Conservation (phyloP, 495 filamentous ascomycete genomes). For the Xylaria venustula region DNA sequence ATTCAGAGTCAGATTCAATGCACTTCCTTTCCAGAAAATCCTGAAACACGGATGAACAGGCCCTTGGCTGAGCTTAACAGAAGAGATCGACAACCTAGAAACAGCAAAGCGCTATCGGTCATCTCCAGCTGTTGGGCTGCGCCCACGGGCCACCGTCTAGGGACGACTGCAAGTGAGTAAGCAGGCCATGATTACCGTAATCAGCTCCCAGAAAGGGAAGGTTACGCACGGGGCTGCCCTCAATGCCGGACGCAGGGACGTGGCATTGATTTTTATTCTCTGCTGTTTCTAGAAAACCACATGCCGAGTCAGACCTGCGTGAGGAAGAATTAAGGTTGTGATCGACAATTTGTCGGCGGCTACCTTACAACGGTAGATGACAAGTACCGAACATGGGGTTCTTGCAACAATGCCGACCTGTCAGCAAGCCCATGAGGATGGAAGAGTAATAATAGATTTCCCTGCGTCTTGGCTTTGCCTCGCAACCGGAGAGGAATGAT, state of each 20-base stretch:
- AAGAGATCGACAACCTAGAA: neutral
- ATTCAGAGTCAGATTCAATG: conserved; percentile 8
- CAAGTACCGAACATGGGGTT: conserved; percentile 7
- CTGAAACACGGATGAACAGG: conserved; percentile 6
- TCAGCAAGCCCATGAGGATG: neutral
- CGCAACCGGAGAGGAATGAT: neutral
- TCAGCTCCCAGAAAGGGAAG: conserved; percentile 8
- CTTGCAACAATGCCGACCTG: neutral
- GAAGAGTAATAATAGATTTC: conserved; percentile 7
- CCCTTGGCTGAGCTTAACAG: neutral
- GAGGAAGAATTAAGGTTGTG: neutral
- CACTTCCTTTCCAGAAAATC: conserved; percentile 14
- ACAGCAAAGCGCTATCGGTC: neutral
- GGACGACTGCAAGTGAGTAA: neutral
- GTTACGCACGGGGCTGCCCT: neutral
- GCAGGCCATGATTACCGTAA: conserved; percentile 3
- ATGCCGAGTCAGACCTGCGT: neutral
- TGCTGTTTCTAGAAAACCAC: conserved; percentile 11
- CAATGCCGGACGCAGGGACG: neutral
- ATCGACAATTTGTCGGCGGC: conserved; percentile 1
- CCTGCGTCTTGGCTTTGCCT: neutral
- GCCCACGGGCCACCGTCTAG: neutral
- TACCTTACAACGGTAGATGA: no score
- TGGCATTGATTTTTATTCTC: neutral
- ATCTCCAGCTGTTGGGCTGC: conserved; percentile 1